phyloP scores from a whole-genome alignment of 2,329 filamentous ascomycete genomes.

The Acrocalymma vagum region DNA sequence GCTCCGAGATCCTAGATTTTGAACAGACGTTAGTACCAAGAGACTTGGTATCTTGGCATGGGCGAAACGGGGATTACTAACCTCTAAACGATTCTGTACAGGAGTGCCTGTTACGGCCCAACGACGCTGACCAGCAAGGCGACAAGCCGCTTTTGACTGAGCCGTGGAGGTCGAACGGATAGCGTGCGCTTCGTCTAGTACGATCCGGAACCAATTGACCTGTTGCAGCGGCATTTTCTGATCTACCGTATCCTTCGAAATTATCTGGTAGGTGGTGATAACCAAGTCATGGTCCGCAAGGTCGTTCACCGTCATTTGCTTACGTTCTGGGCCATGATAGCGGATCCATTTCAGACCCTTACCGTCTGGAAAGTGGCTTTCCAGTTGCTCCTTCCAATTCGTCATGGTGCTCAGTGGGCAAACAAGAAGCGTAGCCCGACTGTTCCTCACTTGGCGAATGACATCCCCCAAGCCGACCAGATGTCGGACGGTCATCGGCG shows the following conservation, averaged over 20 bases:
- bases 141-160: conserved; percentile 85
- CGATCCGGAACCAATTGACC: conserved; percentile 91
- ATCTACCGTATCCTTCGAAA: conserved; percentile 74
- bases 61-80: conserved; percentile 45
- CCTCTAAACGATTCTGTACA: conserved; percentile 85
- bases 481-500: conserved; percentile 4
- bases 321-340: conserved; percentile 85
- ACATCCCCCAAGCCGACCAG: too few species aligned
- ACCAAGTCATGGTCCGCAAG: conserved; percentile 82
- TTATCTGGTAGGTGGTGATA: conserved; percentile 91
- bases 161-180: conserved; percentile 89
- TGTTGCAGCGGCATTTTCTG: conserved; percentile 75
- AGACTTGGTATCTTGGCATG: background rate
- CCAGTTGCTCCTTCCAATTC: conserved; percentile 95
- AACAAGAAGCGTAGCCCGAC: conserved; percentile 82
- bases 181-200: conserved; percentile 93
- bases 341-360: conserved; percentile 74
- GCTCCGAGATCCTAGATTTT: conserved; percentile 77
- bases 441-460: conserved; percentile 64
- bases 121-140: conserved; percentile 78
- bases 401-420: conserved; percentile 90
- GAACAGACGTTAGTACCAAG: conserved; percentile 8
- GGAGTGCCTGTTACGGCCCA: conserved; percentile 99
- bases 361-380: conserved; percentile 74
- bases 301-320: conserved; percentile 64